phyloP scores from a whole-genome alignment of 306 rosid species.

The Oxytropis ochrocephala region DNA sequence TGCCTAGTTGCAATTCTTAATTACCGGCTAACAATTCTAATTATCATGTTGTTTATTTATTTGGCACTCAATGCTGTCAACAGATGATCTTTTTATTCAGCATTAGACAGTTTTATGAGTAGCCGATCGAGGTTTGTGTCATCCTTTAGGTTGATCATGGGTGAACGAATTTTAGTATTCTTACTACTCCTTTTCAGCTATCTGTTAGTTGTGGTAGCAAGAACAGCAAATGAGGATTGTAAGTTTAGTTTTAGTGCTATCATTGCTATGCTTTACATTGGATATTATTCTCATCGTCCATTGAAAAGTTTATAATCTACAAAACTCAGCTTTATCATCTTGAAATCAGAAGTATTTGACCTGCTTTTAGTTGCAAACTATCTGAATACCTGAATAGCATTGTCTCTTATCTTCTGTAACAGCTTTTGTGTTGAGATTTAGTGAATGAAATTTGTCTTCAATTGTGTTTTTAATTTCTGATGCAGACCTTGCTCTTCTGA shows the following conservation, averaged over 20 bases:
- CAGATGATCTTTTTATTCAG: conserved; percentile 10
- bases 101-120: background rate
- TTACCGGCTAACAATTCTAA: background rate
- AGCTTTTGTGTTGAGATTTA: background rate
- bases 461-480: background rate
- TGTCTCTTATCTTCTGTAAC: background rate
- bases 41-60: background rate
- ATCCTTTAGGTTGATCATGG: conserved; percentile 28
- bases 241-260: conserved; percentile 13
- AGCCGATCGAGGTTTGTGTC: background rate
- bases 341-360: background rate
- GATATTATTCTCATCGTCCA: background rate
- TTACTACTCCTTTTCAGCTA: conserved; percentile 22
- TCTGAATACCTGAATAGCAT: background rate
- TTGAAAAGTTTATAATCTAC: background rate
- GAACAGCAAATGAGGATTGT: conserved; percentile 23
- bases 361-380: background rate
- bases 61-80: background rate
- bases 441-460: background rate
- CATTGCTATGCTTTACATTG: background rate
- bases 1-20: conserved; percentile 11
- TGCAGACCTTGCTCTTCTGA: conserved; percentile 22
- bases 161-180: conserved; percentile 4
- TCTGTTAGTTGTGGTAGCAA: conserved; percentile 17
- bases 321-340: background rate